Base-by-base conservation (phyloP, 768 basidiomycete species). In the Trametes sanguinea region DNA sequence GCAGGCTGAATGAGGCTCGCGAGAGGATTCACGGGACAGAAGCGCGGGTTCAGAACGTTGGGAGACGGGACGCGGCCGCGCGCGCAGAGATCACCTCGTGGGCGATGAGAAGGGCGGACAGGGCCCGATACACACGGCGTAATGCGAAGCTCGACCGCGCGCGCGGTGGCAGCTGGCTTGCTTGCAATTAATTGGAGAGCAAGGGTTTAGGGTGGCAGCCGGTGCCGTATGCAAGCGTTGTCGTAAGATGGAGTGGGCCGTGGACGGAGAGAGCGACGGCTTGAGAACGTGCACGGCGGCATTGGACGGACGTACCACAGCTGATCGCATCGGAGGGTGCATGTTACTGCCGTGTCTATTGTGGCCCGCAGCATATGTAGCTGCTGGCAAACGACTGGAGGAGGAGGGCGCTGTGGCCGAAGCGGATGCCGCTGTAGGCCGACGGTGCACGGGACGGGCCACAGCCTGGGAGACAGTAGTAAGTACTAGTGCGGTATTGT, bases 51-150 rank as follows among this genome's bases (percentile, higher is more conserved):
- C 22, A 22, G 22, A 22, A 22, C 22, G 22, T 22, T 22, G 22
- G 22, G 22, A 22, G 22, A 22, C 22, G 22, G 22, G 22, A 22
- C 22, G 22, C 22, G 22, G 22, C 22, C 22, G 22, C 22, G 22
- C 22, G 22, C 22, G 51, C 51, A 42, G 48, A 16, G 61, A 69
- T 67, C 68, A 67, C 68, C 68, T 69, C 68, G 68, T 67, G 68
- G 57, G 60, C 64, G 66, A 62, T 65, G 61, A 54, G 57, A 53
- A 60, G 53, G 32, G 51, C 45, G 57, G 59, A 39, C 37, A 54
- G 51, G 60, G 55, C 60, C 42, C 64, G 56, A 51, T 52, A 54
- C 33, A 22, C 48, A 61, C 64, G 60, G 64, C 64, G 60, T 35
- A 54, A 40, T 39, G n/a, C 46, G 56, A 47, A 22, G 57, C 32